Evolutionary conservation across 2,329 filamentous ascomycete species (phyloP).

Genomic region (Xylariales sp.): DNA sequence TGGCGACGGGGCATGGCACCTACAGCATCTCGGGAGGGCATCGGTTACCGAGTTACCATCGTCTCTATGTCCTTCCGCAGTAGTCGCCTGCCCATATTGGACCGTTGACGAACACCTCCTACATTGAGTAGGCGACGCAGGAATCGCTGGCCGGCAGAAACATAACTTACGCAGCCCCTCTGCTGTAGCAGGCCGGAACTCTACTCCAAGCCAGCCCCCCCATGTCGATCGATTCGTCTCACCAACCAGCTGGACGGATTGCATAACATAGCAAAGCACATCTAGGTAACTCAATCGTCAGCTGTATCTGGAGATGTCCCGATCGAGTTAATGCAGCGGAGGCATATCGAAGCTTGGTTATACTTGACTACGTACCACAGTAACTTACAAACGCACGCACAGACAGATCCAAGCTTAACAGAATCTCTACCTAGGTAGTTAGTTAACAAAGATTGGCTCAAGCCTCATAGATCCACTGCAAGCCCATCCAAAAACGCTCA

Average conservation of each 20-base stretch:
- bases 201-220: not conserved
- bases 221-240: too few species aligned
- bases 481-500: not conserved
- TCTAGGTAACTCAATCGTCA: too few species aligned
- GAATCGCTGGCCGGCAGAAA: not conserved
- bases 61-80: conserved; percentile 6
- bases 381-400: not conserved
- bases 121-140: conserved; percentile 6
- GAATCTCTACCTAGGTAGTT: not conserved
- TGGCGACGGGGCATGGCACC: too few species aligned
- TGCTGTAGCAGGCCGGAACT: not conserved
- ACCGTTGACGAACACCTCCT: conserved; percentile 6
- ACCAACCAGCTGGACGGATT: too few species aligned
- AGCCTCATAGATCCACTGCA: not conserved
- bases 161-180: conserved; percentile 1
- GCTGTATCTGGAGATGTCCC: too few species aligned
- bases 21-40: not conserved
- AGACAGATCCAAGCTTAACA: not conserved
- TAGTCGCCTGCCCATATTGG: conserved; percentile 4
- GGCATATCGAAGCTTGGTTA: not conserved
- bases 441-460: not conserved
- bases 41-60: not conserved
- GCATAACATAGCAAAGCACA: too few species aligned
- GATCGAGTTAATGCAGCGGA: too few species aligned
- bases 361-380: not conserved